Evolutionary conservation across 2,329 filamentous ascomycete genomes (phyloP).

Genomic region (Septoria petroselini): DNA sequence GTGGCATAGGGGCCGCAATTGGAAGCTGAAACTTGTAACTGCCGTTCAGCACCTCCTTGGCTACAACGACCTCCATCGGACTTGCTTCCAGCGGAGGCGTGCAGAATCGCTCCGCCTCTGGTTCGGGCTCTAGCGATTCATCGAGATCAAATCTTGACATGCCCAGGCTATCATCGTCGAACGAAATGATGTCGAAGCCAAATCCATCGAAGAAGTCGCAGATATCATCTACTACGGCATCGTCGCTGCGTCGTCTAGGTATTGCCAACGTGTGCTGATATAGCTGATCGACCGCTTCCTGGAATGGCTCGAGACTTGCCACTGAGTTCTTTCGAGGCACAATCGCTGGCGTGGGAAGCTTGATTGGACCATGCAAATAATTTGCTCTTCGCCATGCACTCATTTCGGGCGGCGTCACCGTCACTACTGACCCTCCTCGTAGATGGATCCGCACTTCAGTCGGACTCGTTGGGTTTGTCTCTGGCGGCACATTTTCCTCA

Average conservation of each 20-base stretch:
- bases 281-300: slow-evolving; percentile 35
- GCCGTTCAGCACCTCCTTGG: slow-evolving; percentile 28
- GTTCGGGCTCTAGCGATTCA: slow-evolving; percentile 19
- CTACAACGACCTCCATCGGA: slow-evolving; percentile 28
- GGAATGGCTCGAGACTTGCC: slow-evolving; percentile 42
- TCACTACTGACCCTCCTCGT: slow-evolving; percentile 37
- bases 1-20: slow-evolving; percentile 17
- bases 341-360: slow-evolving; percentile 37
- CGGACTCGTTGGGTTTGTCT: slow-evolving; percentile 25
- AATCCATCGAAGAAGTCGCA: slow-evolving; percentile 44
- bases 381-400: slow-evolving; percentile 37
- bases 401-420: slow-evolving; percentile 37
- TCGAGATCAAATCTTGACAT: slow-evolving; percentile 16
- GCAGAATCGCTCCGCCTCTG: slow-evolving; percentile 27
- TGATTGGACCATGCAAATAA: slow-evolving; percentile 46
- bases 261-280: slow-evolving; percentile 32
- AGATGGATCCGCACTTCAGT: slow-evolving; percentile 35
- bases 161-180: slow-evolving; percentile 26
- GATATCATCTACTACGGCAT: slow-evolving; percentile 41
- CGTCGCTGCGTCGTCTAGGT: slow-evolving; percentile 36
- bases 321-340: slow-evolving; percentile 42
- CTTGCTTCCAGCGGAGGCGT: slow-evolving; percentile 29
- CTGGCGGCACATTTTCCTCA: slow-evolving; percentile 26
- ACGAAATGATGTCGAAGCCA: slow-evolving; percentile 35
- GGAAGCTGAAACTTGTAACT: slow-evolving; percentile 6